These are phyloP conservation scores for Chlorencoelia australis DNA, from an alignment of 2,329 filamentous ascomycete genomes.

Conservation along the genomic window DNA sequence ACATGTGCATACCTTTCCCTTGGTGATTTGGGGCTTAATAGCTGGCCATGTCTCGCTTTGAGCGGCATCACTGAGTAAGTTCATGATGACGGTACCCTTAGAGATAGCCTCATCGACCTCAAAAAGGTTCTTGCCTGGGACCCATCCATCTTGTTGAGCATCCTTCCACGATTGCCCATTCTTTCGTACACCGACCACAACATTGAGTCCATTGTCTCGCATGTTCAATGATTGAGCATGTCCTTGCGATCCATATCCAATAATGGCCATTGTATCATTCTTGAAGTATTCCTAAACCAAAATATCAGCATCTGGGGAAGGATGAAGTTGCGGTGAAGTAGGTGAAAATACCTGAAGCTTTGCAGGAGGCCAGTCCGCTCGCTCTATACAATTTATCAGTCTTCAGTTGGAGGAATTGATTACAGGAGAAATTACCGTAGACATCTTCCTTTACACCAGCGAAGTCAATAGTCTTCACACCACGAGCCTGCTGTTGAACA, in stretches of 20 bases:
- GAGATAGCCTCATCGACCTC: slow-evolving; percentile 94
- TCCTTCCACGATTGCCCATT: slow-evolving; percentile 98
- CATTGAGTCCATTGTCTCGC: slow-evolving; percentile 98
- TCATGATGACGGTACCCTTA: slow-evolving; percentile 95
- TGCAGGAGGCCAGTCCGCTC: slow-evolving; percentile 95
- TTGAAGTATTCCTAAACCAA: slow-evolving; percentile 87
- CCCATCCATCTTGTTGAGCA: slow-evolving; percentile 93
- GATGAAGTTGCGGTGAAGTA: slow-evolving; percentile 9
- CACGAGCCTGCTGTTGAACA: slow-evolving; percentile 52
- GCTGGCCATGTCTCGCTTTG: slow-evolving; percentile 98
- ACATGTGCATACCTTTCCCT: slow-evolving; percentile 72
- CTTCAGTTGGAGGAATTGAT: slow-evolving; percentile 1
- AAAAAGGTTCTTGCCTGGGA: slow-evolving; percentile 97
- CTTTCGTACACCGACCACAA: slow-evolving; percentile 98
- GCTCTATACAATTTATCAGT: slow-evolving; percentile 50
- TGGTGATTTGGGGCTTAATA: slow-evolving; percentile 95
- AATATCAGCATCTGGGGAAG: slow-evolving; percentile 15
- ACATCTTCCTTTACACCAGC: slow-evolving; percentile 87
- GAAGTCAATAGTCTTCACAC: slow-evolving; percentile 98
- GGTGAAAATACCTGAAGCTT: slow-evolving; percentile 72
- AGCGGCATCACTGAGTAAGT: slow-evolving; percentile 93
- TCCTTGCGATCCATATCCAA: slow-evolving; percentile 96
- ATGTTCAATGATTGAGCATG: slow-evolving; percentile 99
- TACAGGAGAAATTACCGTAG: slow-evolving; percentile 55
- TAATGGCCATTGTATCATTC: slow-evolving; percentile 97